Evolutionary conservation across 179 eudicot genomes (phyloP), one percentile per base, ranked within the genome.

Genomic region (Amaranthus tricolor): DNA sequence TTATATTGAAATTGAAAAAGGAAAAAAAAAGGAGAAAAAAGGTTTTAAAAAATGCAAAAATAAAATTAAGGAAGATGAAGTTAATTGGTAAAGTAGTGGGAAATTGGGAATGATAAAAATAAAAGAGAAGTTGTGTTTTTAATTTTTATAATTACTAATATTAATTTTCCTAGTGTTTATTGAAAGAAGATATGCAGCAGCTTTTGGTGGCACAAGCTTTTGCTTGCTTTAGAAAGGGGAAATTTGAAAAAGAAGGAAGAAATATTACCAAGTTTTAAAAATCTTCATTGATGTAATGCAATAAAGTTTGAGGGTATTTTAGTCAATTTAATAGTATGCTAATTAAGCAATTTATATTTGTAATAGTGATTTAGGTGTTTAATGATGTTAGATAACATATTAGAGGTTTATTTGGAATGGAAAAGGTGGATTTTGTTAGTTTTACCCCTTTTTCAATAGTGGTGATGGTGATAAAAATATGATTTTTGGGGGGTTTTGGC

Each of bases 121-220:
- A 74, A 62, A 70, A 76, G 53, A 60, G 62, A 64, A 74, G 66
- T 45, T 40, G 11, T n/a, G 60, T 31, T 73, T 24, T 60, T 31
- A 31, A 31, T 31, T 31, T 31, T 31, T 2, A 31, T 6, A 6
- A 19, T 55, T 74, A 5, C 12, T 21, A 68, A 40, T 6, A 12
- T 1, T 9, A 6, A 10, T 67, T 66, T 20, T 58, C 57, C 57
- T 51, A 5, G 43, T 45, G 40, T 70, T 80, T 76, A 66, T 65
- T 56, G 76, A 75, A 76, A 72, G 85, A 52, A 82, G 77, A 72
- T 31, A 50, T 64, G 76, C 78, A 81, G 76, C 78, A 81, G 84
- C 81, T 81, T 81, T 77, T 62, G 78, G 62, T 73, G 71, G 43
- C 48, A 21, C 7, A 53, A 69, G 82, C 67, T 62, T 43, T 31